Evolutionary conservation across 352 stramenopile species (phyloP).

Genomic region (Thalassiosira gravida): DNA sequence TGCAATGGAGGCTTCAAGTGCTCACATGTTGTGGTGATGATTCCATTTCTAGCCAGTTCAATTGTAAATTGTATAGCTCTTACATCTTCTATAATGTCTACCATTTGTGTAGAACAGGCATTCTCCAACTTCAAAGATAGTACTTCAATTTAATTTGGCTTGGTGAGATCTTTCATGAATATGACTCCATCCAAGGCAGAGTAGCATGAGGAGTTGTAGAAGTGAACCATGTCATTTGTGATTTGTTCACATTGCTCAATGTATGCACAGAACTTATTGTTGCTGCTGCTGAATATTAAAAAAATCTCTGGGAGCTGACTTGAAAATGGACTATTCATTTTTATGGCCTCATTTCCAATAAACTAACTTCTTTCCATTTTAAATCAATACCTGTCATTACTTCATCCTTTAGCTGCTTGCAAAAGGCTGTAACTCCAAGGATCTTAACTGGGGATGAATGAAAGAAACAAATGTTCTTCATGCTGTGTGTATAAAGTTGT

Average conservation of each 20-base stretch:
- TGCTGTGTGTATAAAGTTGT: too few relatives aligned
- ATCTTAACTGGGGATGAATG: too few relatives aligned
- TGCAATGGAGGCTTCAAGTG: background rate
- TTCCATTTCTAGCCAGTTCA: background rate
- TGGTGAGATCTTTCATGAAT: background rate
- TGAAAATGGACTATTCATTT: background rate
- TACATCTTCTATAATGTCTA: background rate
- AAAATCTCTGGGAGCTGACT: background rate
- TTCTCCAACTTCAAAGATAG: conserved; percentile 9
- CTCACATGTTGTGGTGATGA: conserved; percentile 4
- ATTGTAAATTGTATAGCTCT: background rate
- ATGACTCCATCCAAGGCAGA: background rate
- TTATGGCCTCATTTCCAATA: conserved; percentile 5
- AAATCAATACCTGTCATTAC: conserved; percentile 8
- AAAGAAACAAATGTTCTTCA: too few relatives aligned
- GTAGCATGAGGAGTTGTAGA: background rate
- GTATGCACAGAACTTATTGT: background rate
- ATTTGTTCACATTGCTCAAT: background rate
- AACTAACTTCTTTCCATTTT: conserved; percentile 6
- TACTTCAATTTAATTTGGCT: too few relatives aligned
- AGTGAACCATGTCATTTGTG: background rate
- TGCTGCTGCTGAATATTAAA: background rate
- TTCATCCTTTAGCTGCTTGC: too few relatives aligned
- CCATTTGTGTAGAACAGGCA: background rate
- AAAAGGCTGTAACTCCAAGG: too few relatives aligned